Conservation (phyloP, 2,329 filamentous ascomycete species). For the Alternaria conjuncta region DNA sequence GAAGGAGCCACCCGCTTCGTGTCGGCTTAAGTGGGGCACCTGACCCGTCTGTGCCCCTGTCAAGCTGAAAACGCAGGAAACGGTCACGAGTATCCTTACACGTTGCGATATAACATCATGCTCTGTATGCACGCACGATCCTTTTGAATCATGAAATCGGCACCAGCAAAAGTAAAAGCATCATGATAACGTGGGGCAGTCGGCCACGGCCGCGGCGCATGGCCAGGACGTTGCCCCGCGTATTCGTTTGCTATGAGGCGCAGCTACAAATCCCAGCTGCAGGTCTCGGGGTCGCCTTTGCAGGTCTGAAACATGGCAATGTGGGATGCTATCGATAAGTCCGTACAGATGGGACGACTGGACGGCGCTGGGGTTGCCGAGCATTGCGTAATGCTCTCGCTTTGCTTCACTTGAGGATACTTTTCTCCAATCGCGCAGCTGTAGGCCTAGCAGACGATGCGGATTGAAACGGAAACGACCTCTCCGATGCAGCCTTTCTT, state of each 20-base stretch:
- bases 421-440: constrained; percentile 35
- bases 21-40: constrained; percentile 28
- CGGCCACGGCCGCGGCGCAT: constrained; percentile 37
- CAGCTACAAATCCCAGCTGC: constrained; percentile 28
- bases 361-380: constrained; percentile 25
- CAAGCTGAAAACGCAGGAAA: constrained; percentile 38
- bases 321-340: constrained; percentile 44
- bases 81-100: constrained; percentile 17
- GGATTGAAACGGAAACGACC: constrained; percentile 35
- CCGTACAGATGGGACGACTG: constrained; percentile 33
- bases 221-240: constrained; percentile 25
- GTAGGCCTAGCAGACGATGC: constrained; percentile 20
- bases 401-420: constrained; percentile 31
- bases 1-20: constrained; percentile 19
- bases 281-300: constrained; percentile 34
- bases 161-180: constrained; percentile 14
- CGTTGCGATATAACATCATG: constrained; percentile 30
- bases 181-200: constrained; percentile 22
- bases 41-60: constrained; percentile 31
- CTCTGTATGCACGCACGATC: constrained; percentile 34
- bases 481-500: constrained; percentile 17
- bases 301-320: constrained; percentile 42
- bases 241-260: constrained; percentile 39
- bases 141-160: constrained; percentile 8
- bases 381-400: constrained; percentile 31